Evolutionary conservation across 2,329 filamentous ascomycete genomes (phyloP), one percentile per base, ranked within the genome.

Genomic region (Ramularia collo-cygni): DNA sequence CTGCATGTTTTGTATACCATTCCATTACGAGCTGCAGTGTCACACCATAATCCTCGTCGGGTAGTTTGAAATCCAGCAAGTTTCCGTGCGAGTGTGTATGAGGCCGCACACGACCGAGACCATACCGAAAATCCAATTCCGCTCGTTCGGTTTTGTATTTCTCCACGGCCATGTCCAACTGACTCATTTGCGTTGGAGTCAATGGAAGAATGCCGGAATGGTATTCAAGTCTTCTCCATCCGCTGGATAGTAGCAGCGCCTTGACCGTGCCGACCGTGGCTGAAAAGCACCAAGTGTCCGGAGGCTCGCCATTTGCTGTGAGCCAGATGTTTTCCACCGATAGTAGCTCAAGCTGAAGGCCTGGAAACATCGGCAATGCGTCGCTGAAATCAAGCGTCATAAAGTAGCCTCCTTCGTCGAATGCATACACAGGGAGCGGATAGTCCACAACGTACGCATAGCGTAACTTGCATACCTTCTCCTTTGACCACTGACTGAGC

Each of bases 251-350:
- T n/a, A n/a, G n/a, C n/a, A n/a, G n/a, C n/a, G n/a, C n/a, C n/a
- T n/a, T n/a, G n/a, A n/a, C n/a, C n/a, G n/a, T n/a, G n/a, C n/a
- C n/a, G n/a, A n/a, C n/a, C n/a, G n/a, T n/a, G n/a, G n/a, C n/a
- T n/a, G n/a, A n/a, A n/a, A n/a, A n/a, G n/a, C n/a, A n/a, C n/a
- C n/a, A n/a, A n/a, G n/a, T n/a, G n/a, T 42, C 29, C 6, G 18
- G 5, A 2, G 28, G 27, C 24, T 28, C 17, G 5, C 41, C 36
- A 13, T 27, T 21, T 17, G 41, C 31, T 27, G 8, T 3, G 17
- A 43, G 35, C 41, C 36, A 43, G 15, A 43, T 35, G 13, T 39
- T 43, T 21, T 43, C 26, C 10, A 42, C 40, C 5, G 35, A 28
- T 4, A 42, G 35, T 10, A 33, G 13, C 14, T 42, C 40, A 12